These are phyloP conservation scores for Geoglossum glabrum DNA, from an alignment of 495 filamentous ascomycete species.

Conservation along the genomic window DNA sequence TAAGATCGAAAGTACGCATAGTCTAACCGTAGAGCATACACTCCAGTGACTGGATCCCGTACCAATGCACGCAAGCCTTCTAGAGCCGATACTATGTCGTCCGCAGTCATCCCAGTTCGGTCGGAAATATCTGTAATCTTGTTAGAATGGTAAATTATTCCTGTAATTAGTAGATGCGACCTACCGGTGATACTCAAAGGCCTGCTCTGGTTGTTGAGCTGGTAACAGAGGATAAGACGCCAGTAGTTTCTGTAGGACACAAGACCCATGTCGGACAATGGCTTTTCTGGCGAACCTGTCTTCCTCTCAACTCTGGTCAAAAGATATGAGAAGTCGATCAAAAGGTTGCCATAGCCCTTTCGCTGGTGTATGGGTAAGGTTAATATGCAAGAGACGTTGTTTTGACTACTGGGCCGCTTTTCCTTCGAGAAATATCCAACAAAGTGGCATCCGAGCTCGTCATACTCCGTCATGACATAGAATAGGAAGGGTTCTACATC, in stretches of 20 bases:
- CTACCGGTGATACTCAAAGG: conserved; percentile 24
- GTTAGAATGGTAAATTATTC: conserved; percentile 20
- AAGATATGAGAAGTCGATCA: conserved; percentile 97
- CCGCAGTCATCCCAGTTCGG: conserved; percentile 84
- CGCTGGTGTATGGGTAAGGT: conserved; percentile 91
- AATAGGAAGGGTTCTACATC: conserved; percentile 97
- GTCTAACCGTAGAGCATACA: conserved; percentile 77
- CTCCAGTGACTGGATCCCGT: conserved; percentile 67
- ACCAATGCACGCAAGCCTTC: conserved; percentile 79
- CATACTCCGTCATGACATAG: conserved; percentile 94
- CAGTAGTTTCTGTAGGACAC: conserved; percentile 96
- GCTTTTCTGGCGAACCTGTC: conserved; percentile 92
- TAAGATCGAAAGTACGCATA: conserved; percentile 63
- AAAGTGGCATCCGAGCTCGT: conserved; percentile 86
- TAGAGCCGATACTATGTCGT: conserved; percentile 84
- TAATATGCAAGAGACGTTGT: conserved; percentile 94
- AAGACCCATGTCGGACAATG: conserved; percentile 90
- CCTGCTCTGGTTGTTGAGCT: conserved; percentile 43
- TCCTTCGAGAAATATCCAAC: conserved; percentile 99
- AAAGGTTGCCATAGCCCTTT: conserved; percentile 86
- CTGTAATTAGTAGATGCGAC: neutral
- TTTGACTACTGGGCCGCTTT: conserved; percentile 82
- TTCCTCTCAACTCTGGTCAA: conserved; percentile 84
- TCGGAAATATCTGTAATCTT: conserved; percentile 60
- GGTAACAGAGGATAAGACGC: conserved; percentile 70